Base-by-base conservation (phyloP, 2,329 filamentous ascomycete genomes). In the Fusarium sp. region DNA sequence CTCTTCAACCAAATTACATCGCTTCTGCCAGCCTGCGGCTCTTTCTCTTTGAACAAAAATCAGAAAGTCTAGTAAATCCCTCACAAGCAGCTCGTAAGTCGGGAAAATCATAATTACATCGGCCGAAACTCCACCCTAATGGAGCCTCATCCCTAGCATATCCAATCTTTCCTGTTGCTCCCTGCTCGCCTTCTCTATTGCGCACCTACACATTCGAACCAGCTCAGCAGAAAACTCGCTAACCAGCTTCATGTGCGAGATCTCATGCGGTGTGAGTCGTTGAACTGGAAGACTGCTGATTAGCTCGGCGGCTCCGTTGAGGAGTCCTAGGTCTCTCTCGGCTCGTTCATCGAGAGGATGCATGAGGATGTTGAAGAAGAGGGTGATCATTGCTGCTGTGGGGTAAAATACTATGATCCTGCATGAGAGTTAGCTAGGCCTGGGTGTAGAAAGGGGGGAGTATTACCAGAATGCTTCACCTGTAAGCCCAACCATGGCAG, bases 371-470 rank as follows among this genome's bases (percentile, higher is more conserved):
- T 84, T 85, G 76, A 83, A 85, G 68, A 88, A 88, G 1, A 88
- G 77, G 2, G 80, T 81, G 53, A 87, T 77, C 15, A 86, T 76
- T 2, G 86, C 85, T 0, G 84, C 82, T 55, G 86, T 82, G 2
- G 86, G 85, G 55, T 88, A 88, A 68, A 86, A 88, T 4, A 86
- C 77, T 5, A 87, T 73, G n/a, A 82, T 75, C 84, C 86, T 87
- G 5, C 0, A 6, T 3, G 7, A 17, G 1, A 1, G 17, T 64
- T 39, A 59, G 41, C 9, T 9, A 17, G 56, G 7, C 22, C 14
- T 55, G 54, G 14, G 20, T 2, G 2, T 14, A 8, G 3, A 3
- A 1, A 4, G 9, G 10, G 4, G 4, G 1, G 33, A n/a, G 1
- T 0, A 4, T 66, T 75, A 85, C 83, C 83, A 86, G 65, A 87